Evolutionary conservation across 2,329 filamentous ascomycete genomes (phyloP).

Genomic region (Fusarium clavum): DNA sequence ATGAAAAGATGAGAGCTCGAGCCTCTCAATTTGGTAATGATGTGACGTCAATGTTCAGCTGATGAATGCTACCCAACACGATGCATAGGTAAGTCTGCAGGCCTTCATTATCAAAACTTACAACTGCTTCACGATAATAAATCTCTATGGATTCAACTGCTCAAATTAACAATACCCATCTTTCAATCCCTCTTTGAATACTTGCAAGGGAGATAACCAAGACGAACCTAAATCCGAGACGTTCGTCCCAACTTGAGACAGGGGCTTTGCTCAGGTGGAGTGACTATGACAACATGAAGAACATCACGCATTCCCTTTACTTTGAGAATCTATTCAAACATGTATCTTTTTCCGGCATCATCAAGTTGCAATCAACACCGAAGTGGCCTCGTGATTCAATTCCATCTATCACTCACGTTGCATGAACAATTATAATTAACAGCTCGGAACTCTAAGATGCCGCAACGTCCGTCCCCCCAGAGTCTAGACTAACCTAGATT

Average conservation of each 20-base stretch:
- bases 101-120: background rate
- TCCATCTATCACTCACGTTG: constrained; percentile 21
- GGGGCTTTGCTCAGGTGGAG: constrained; percentile 31
- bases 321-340: background rate
- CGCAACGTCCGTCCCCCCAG: background rate
- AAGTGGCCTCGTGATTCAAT: constrained; percentile 8
- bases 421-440: constrained; percentile 6
- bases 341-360: constrained; percentile 30
- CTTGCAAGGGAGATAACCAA: constrained; percentile 12
- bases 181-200: constrained; percentile 13
- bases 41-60: constrained; percentile 32
- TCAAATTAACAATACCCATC: background rate
- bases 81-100: background rate
- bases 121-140: background rate
- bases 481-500: background rate
- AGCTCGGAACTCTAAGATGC: constrained; percentile 2
- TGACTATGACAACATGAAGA: constrained; percentile 4
- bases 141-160: background rate
- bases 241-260: constrained; percentile 38
- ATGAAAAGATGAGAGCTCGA: constrained; percentile 4
- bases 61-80: background rate
- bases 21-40: background rate
- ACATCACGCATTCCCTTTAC: background rate
- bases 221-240: constrained; percentile 26
- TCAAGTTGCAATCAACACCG: constrained; percentile 22